A percentile compares a stretch with the other conserved stretches of the same genome.
Evolutionary conservation across 106 monocot species (phyloP).

Genomic region (Allium sativum): DNA sequence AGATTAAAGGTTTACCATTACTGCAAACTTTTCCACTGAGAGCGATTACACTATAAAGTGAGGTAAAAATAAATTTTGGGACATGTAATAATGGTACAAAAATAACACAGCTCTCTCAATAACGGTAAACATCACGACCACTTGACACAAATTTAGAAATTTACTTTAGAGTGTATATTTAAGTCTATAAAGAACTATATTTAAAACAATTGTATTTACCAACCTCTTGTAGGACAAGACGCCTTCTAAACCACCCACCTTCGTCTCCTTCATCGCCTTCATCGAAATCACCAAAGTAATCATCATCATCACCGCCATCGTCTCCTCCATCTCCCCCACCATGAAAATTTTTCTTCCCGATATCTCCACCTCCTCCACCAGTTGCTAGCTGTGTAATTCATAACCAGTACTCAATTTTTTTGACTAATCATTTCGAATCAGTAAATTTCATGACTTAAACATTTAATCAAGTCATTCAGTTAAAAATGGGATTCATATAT

Average conservation of each 20-base stretch:
- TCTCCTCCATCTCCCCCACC: conserved; percentile 99
- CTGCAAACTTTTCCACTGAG: too few relatives aligned
- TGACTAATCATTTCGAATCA: not conserved
- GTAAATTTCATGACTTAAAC: not conserved
- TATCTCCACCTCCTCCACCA: conserved; percentile 97
- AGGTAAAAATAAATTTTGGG: not conserved
- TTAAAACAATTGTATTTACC: not conserved
- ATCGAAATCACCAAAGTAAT: conserved; percentile 98
- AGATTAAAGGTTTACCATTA: too few relatives aligned
- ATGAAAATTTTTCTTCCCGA: conserved; percentile 92
- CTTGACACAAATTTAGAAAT: too few relatives aligned
- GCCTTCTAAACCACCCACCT: conserved; percentile 75
- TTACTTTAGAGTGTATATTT: too few relatives aligned
- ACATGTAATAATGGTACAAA: too few relatives aligned
- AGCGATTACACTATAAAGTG: too few relatives aligned
- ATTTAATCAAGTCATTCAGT: too few relatives aligned
- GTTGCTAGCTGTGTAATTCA: conserved; percentile 42
- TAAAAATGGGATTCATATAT: too few relatives aligned
- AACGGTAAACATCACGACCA: too few relatives aligned
- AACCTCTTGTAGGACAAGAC: conserved; percentile 84
- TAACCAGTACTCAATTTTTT: not conserved
- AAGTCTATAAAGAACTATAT: not conserved
- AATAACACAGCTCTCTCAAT: too few relatives aligned
- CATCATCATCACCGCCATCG: conserved; percentile 98
- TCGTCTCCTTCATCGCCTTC: conserved; percentile 94